Conservation (phyloP, 1,139 yeast genomes). For the Pichia sp. region DNA sequence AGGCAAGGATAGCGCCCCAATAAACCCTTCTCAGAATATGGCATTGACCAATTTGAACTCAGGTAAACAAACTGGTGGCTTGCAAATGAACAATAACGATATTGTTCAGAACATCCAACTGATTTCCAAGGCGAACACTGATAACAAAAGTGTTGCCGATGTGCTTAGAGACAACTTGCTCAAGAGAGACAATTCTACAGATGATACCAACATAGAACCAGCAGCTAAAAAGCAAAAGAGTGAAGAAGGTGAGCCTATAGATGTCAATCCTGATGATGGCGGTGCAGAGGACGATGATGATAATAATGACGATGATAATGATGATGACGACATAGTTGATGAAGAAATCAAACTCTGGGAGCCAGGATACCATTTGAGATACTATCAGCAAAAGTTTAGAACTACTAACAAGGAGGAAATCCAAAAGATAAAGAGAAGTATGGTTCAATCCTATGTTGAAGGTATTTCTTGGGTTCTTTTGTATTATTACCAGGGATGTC, state of each 20-base stretch:
- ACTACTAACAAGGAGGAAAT: slow-evolving; percentile 50
- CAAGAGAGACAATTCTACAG: slow-evolving; percentile 10
- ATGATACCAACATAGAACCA: slow-evolving; percentile 2
- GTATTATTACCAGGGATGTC: slow-evolving; percentile 96
- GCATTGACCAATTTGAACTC: slow-evolving; percentile 61
- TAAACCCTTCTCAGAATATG: slow-evolving; percentile 63
- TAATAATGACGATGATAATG: slow-evolving; percentile 29
- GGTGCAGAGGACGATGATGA: slow-evolving; percentile 19
- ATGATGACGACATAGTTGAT: slow-evolving; percentile 40
- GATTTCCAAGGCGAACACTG: slow-evolving; percentile 69
- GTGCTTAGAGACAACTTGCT: slow-evolving; percentile 41
- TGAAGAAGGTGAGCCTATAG: slow-evolving; percentile 17
- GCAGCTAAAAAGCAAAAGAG: slow-evolving; percentile 23
- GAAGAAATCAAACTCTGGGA: slow-evolving; percentile 64
- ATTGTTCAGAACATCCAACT: slow-evolving; percentile 61
- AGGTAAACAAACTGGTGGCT: slow-evolving; percentile 62
- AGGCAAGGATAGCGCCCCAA: slow-evolving; percentile 73
- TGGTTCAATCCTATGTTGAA: slow-evolving; percentile 74
- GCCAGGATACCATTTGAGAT: slow-evolving; percentile 79
- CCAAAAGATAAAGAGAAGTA: slow-evolving; percentile 45
- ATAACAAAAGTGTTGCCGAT: slow-evolving; percentile 66
- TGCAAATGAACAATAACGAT: slow-evolving; percentile 63
- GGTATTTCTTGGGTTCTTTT: slow-evolving; percentile 94
- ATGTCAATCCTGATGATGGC: slow-evolving; percentile 15
- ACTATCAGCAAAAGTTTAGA: slow-evolving; percentile 71